Evolutionary conservation across 352 stramenopile genomes (phyloP).

Genomic region (Phytopythium vexans): DNA sequence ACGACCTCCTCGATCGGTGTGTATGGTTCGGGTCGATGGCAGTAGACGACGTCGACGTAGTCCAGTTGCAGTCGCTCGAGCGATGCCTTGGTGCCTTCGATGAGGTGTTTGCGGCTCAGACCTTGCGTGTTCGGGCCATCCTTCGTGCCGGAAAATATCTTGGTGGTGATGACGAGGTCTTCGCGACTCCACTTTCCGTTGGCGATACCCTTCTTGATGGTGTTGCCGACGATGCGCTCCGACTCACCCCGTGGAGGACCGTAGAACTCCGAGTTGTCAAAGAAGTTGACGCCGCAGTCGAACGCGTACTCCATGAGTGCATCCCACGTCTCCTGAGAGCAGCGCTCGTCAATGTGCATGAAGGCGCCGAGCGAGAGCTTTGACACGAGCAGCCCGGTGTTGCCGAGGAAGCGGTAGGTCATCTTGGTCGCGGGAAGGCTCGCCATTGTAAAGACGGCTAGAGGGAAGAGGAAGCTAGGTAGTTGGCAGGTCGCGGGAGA

Average conservation of each 20-base stretch:
- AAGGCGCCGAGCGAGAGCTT: constrained; percentile 27
- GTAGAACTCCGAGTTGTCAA: constrained; percentile 47
- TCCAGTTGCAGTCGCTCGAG: too few relatives aligned
- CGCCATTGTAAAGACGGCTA: too few relatives aligned
- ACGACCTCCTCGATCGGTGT: too few relatives aligned
- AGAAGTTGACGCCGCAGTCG: constrained; percentile 54
- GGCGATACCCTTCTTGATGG: constrained; percentile 33
- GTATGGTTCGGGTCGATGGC: constrained; percentile 35
- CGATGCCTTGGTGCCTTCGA: too few relatives aligned
- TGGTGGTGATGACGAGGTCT: constrained; percentile 47
- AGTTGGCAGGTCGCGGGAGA: too few relatives aligned
- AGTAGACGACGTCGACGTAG: constrained; percentile 49
- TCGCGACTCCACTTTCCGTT: constrained; percentile 25
- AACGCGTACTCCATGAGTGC: constrained; percentile 31
- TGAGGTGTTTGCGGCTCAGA: constrained; percentile 22
- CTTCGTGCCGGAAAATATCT: constrained; percentile 34
- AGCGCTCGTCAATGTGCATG: constrained; percentile 19
- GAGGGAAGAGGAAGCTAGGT: too few relatives aligned
- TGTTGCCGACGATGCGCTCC: constrained; percentile 30
- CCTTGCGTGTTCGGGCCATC: constrained; percentile 12
- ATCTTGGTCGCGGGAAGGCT: constrained; percentile 4
- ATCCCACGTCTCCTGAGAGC: constrained; percentile 27
- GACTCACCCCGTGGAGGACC: constrained; percentile 22
- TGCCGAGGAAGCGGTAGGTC: constrained; percentile 34
- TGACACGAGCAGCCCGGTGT: constrained; percentile 27